These are phyloP conservation scores for Blastomyces emzantsi DNA, from an alignment of 2,329 filamentous ascomycete genomes.

Conservation along the genomic window DNA sequence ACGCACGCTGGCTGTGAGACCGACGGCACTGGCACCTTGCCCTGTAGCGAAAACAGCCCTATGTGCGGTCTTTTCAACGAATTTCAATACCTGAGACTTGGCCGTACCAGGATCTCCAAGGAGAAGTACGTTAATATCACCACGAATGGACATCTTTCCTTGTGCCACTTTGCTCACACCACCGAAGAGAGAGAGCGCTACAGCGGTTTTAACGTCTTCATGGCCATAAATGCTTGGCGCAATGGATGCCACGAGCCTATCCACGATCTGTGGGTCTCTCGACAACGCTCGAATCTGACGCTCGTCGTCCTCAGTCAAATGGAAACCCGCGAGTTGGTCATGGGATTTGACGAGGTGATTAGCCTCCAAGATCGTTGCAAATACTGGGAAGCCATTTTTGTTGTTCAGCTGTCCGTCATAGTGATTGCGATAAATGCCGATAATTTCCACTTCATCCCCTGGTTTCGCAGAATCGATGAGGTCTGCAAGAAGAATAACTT, in stretches of 20 bases:
- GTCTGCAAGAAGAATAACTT: slow-evolving; percentile 94
- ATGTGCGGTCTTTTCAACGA: slow-evolving; percentile 94
- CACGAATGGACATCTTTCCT: slow-evolving; percentile 82
- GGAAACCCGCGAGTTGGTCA: slow-evolving; percentile 93
- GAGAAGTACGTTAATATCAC: slow-evolving; percentile 94
- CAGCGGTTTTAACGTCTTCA: slow-evolving; percentile 91
- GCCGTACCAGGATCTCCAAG: slow-evolving; percentile 96
- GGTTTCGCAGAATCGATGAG: slow-evolving; percentile 95
- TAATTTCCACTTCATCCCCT: slow-evolving; percentile 95
- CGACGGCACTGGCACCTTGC: slow-evolving; percentile 92
- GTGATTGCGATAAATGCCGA: slow-evolving; percentile 95
- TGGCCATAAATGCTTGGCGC: slow-evolving; percentile 97
- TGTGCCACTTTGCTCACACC: slow-evolving; percentile 87
- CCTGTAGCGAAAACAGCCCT: slow-evolving; percentile 95
- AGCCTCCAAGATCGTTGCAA: slow-evolving; percentile 93
- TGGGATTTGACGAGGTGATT: slow-evolving; percentile 97
- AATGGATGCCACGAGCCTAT: slow-evolving; percentile 87
- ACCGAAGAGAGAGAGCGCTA: slow-evolving; percentile 88
- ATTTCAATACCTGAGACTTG: slow-evolving; percentile 96
- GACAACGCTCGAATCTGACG: slow-evolving; percentile 80
- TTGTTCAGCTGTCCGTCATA: slow-evolving; percentile 97
- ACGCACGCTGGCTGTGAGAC: slow-evolving; percentile 93
- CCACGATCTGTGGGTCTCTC: slow-evolving; percentile 80
- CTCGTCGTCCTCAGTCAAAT: slow-evolving; percentile 90
- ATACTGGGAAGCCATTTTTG: slow-evolving; percentile 96